Evolutionary conservation across 306 rosid species (phyloP).

Genomic region (Castanopsis chinensis): DNA sequence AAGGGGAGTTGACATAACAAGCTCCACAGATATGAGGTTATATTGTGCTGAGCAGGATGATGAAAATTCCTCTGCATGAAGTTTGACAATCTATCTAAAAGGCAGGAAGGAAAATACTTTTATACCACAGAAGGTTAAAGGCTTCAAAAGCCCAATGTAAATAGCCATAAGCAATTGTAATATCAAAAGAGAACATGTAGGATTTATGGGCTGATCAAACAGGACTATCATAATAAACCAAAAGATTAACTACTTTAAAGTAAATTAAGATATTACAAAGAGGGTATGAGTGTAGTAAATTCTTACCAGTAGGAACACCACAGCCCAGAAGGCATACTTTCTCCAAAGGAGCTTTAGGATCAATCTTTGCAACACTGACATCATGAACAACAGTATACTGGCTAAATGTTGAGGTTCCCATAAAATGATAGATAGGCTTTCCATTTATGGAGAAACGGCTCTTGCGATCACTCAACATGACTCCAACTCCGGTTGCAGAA

Average conservation of each 20-base stretch:
- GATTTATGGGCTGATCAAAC: neutral
- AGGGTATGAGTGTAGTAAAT: neutral
- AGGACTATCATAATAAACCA: neutral
- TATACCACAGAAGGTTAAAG: neutral
- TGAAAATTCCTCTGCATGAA: neutral
- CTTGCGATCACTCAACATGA: conserved; percentile 81
- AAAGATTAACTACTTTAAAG: neutral
- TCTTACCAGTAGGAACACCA: conserved; percentile 77
- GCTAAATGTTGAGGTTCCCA: conserved; percentile 98
- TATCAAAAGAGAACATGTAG: neutral
- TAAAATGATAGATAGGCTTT: conserved; percentile 81
- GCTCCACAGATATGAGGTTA: neutral
- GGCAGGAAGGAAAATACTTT: neutral
- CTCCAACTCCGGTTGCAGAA: conserved; percentile 84
- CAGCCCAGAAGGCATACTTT: conserved; percentile 98
- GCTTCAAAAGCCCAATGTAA: neutral
- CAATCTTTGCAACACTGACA: conserved; percentile 92
- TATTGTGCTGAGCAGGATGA: neutral
- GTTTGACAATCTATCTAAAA: neutral
- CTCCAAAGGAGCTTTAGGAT: conserved; percentile 75
- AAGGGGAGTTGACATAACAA: neutral
- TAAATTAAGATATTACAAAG: neutral
- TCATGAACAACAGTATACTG: conserved; percentile 94
- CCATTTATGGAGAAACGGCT: conserved; percentile 86
- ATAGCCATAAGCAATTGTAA: neutral